A percentile compares a stretch with the other conserved stretches of the same genome.
Evolutionary conservation across 129 eudicot genomes (phyloP).

Genomic region (Flaveria bidentis): DNA sequence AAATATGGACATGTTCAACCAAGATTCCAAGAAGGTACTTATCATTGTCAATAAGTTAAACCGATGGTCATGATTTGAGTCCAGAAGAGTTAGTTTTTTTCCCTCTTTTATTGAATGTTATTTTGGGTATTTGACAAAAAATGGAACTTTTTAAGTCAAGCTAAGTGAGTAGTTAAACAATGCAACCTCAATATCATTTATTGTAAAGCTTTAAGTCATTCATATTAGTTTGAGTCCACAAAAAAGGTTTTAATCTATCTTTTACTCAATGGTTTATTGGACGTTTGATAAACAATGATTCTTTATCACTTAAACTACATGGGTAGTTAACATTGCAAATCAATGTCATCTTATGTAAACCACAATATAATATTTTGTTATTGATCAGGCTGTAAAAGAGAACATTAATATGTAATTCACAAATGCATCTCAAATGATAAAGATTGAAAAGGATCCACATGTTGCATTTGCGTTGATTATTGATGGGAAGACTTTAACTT

Average conservation of each 20-base stretch:
- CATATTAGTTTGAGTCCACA: background rate
- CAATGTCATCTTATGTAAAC: conserved; percentile 5
- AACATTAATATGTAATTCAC: conserved; percentile 73
- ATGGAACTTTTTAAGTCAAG: background rate
- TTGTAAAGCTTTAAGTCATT: background rate
- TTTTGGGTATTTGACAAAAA: background rate
- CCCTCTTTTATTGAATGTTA: background rate
- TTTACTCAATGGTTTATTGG: background rate
- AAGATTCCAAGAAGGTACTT: conserved; percentile 67
- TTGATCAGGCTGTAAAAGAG: conserved; percentile 74
- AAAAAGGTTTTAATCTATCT: background rate
- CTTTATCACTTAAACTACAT: background rate
- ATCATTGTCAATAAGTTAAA: background rate
- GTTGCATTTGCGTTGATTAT: conserved; percentile 94
- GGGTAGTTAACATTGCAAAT: conserved; percentile 6
- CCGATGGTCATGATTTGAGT: conserved; percentile 9
- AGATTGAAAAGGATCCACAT: conserved; percentile 90
- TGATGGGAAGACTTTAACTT: conserved; percentile 83
- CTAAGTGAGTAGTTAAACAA: background rate
- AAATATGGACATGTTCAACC: conserved; percentile 47
- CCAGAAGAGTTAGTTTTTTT: conserved; percentile 1
- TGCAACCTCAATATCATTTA: background rate
- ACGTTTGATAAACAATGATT: background rate
- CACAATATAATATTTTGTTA: background rate
- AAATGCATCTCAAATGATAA: conserved; percentile 84